A percentile compares a stretch with the other conserved stretches of the same genome.
Evolutionary conservation across 805 yeast species (phyloP).

Genomic region (Hanseniaspora mollemarum): DNA sequence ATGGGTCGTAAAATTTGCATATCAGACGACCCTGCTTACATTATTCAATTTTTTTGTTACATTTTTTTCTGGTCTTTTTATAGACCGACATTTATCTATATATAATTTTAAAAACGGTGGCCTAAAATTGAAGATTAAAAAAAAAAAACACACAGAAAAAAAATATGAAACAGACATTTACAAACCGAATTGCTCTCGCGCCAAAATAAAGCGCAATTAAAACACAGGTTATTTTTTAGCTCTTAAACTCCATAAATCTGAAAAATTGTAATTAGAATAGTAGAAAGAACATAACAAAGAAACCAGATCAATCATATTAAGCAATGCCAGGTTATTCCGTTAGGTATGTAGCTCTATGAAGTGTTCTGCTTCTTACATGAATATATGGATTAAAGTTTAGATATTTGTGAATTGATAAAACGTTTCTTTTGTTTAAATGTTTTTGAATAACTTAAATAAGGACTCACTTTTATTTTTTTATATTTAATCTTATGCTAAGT

Average conservation of each 20-base stretch:
- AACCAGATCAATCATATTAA: constrained; percentile 20
- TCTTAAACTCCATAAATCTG: too few species aligned
- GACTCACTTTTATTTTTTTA: not conserved
- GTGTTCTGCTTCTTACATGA: not conserved
- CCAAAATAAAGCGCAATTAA: not conserved
- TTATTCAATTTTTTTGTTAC: too few species aligned
- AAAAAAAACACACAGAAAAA: too few species aligned
- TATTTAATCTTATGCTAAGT: constrained; percentile 3
- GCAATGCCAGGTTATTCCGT: constrained; percentile 97
- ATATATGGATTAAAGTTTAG: constrained; percentile 1
- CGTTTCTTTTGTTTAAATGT: constrained; percentile 9
- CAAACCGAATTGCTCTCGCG: too few species aligned
- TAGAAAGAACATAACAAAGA: not conserved
- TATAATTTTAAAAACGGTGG: too few species aligned
- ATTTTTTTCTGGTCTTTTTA: too few species aligned
- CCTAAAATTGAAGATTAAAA: too few species aligned
- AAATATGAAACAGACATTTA: too few species aligned
- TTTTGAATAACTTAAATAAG: not conserved
- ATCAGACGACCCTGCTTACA: too few species aligned
- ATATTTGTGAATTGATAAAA: constrained; percentile 13
- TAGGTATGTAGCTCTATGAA: constrained; percentile 53
- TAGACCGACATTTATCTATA: too few species aligned
- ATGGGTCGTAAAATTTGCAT: too few species aligned
- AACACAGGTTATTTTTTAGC: not conserved
- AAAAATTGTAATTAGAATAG: too few species aligned